These are phyloP conservation scores for Schizosaccharomyces versatilis DNA, from an alignment of 1,139 yeast species.

Conservation along the genomic window DNA sequence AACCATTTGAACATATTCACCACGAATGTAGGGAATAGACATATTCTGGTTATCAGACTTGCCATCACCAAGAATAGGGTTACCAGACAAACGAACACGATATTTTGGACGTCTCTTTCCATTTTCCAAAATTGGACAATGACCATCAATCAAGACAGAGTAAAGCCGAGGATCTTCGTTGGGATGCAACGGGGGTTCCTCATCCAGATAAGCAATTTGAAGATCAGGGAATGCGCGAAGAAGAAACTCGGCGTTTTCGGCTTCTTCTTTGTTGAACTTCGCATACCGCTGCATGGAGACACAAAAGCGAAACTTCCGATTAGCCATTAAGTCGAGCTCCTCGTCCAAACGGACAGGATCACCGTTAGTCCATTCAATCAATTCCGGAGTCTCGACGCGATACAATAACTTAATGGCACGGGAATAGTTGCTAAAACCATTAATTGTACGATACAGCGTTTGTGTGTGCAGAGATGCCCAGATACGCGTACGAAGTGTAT, in stretches of 20 bases:
- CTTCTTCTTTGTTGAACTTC: constrained; percentile 89
- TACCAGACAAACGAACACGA: constrained; percentile 93
- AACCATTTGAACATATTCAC: constrained; percentile 91
- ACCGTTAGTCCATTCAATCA: constrained; percentile 95
- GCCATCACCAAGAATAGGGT: constrained; percentile 98
- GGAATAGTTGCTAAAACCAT: constrained; percentile 97
- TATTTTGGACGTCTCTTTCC: constrained; percentile 98
- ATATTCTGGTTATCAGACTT: constrained; percentile 97
- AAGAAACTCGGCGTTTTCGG: constrained; percentile 94
- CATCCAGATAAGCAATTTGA: constrained; percentile 95
- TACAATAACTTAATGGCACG: constrained; percentile 91
- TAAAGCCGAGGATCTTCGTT: constrained; percentile 95
- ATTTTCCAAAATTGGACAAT: constrained; percentile 89
- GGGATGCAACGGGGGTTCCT: constrained; percentile 78
- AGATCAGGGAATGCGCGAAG: constrained; percentile 95
- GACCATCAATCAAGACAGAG: constrained; percentile 94
- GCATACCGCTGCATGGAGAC: constrained; percentile 97
- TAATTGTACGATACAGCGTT: constrained; percentile 91
- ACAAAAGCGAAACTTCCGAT: constrained; percentile 91
- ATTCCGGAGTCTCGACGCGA: constrained; percentile 97
- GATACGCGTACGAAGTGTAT: constrained; percentile 90
- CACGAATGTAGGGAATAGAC: constrained; percentile 89
- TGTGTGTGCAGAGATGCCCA: constrained; percentile 98
- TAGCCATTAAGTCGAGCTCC: constrained; percentile 95
- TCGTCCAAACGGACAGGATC: constrained; percentile 87